phyloP scores from a whole-genome alignment of 2,329 filamentous ascomycete species.

The Coniochaeta sp. region DNA sequence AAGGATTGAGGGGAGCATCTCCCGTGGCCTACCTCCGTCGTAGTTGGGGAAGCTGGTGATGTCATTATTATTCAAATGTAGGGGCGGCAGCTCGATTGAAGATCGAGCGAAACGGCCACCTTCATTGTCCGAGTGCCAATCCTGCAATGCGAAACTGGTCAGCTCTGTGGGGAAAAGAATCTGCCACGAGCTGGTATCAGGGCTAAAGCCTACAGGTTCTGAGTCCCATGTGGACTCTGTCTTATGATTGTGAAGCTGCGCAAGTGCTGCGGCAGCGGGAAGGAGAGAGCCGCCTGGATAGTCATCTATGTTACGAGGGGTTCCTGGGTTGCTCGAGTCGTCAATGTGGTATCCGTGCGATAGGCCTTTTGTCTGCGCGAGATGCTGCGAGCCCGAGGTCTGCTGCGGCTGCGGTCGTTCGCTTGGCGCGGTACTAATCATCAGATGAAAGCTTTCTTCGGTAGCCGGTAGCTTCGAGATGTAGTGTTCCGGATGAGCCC shows the following conservation, averaged over 20 bases:
- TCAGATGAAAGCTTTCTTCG: conserved; percentile 93
- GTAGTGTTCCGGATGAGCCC: conserved; percentile 94
- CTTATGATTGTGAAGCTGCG: conserved; percentile 73
- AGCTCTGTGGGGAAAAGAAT: conserved; percentile 4
- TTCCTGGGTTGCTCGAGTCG: conserved; percentile 57
- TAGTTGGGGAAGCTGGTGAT: conserved; percentile 65
- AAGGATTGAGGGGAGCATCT: conserved; percentile 76
- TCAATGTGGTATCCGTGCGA: conserved; percentile 61
- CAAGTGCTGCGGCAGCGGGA: conserved; percentile 76
- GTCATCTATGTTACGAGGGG: conserved; percentile 63
- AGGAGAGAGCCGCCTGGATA: conserved; percentile 54
- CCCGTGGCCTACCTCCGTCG: conserved; percentile 55
- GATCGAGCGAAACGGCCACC: conserved; percentile 54
- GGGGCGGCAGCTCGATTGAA: conserved; percentile 65
- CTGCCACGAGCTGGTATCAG: not conserved
- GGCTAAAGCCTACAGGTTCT: conserved; percentile 54
- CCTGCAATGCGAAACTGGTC: conserved; percentile 35
- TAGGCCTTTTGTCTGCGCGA: conserved; percentile 37
- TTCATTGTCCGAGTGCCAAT: conserved; percentile 66
- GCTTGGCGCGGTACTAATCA: conserved; percentile 83
- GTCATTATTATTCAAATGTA: conserved; percentile 49
- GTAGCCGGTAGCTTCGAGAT: conserved; percentile 96
- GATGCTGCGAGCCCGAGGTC: conserved; percentile 21
- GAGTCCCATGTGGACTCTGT: conserved; percentile 71
- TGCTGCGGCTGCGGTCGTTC: conserved; percentile 26